Percentiles rank a stretch among this genome's conserved stretches.
Conservation (phyloP, 2,329 filamentous ascomycete genomes). For the Fusarium tupiense region DNA sequence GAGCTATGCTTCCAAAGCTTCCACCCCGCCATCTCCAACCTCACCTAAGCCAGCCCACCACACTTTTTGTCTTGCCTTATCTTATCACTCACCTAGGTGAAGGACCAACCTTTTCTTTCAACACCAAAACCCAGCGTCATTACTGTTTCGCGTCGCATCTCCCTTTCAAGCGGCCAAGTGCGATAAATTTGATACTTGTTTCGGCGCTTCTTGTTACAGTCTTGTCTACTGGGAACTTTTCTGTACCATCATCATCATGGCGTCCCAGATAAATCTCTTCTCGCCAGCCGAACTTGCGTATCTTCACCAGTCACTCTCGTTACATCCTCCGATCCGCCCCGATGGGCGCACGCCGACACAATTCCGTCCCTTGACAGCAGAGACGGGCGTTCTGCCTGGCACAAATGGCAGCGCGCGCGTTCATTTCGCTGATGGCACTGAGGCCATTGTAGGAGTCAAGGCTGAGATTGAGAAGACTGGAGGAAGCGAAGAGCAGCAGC, state of each 20-base stretch:
- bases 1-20: constrained; percentile 24
- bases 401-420: constrained; percentile 94
- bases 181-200: not conserved
- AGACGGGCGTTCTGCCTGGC: constrained; percentile 87
- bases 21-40: constrained; percentile 33
- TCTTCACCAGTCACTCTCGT: constrained; percentile 85
- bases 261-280: constrained; percentile 77
- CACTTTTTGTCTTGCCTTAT: constrained; percentile 43
- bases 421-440: constrained; percentile 93
- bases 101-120: constrained; percentile 38
- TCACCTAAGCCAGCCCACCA: constrained; percentile 23
- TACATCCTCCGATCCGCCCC: constrained; percentile 85
- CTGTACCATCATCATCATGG: constrained; percentile 56
- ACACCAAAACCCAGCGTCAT: constrained; percentile 28
- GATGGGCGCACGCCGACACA: constrained; percentile 85
- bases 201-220: not conserved
- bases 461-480: constrained; percentile 86
- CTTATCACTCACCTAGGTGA: constrained; percentile 49
- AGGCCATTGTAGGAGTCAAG: constrained; percentile 95
- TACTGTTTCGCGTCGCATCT: not conserved
- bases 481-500: constrained; percentile 48
- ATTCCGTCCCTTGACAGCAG: constrained; percentile 90
- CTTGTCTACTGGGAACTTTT: not conserved
- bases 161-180: not conserved
- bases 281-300: constrained; percentile 97